Base-by-base conservation (phyloP, 768 basidiomycete genomes). In the Xerocomellus amylosporus region DNA sequence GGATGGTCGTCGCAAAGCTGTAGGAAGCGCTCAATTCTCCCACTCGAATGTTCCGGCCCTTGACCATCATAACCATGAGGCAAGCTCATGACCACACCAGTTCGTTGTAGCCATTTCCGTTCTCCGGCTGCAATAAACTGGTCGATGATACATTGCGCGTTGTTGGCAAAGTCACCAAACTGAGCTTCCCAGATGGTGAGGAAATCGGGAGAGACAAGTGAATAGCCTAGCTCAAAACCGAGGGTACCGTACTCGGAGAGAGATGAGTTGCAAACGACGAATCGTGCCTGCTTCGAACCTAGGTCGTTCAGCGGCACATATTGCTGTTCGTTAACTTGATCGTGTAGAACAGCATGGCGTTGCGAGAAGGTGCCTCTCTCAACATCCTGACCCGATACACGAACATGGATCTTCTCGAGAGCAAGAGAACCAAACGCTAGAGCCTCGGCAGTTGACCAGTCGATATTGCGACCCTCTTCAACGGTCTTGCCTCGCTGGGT, bases 341-440 rank as follows among this genome's bases (percentile, higher is more conserved):
- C 96, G 72, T 98, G 94, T 52, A 99, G 82, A 58, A 99, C 88
- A 45, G 95, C 95, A 64, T 99, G 96, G 42, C 96, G 88, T 68
- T 99, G 96, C 14, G 95, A 98, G 81, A 99, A 99, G 3, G 96
- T 99, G 31, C 96, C 96, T 68, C 96, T 89, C 74, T 99, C 96
- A 50, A 98, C 96, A 69, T 99, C 96, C 74, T 99, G 97, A 30
- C 96, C 96, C 1, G 94, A 97, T 2, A 99, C 78, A 58, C 96
- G 90, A 45, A 99, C 90, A 69, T 98, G 94, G 47, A 87, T 88
- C 64, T 90, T 90, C 73, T 98, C 95, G 39, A 97, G 79, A 10
- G 90, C 91, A 38, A 99, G 86, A 6, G 93, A 81, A 54, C 96
- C 97, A 65, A 98, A 91, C 1, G 97, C 97, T 50, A 99, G 85